Conservation (phyloP, 495 filamentous ascomycete genomes). For the Aspergillus egyptiacus region DNA sequence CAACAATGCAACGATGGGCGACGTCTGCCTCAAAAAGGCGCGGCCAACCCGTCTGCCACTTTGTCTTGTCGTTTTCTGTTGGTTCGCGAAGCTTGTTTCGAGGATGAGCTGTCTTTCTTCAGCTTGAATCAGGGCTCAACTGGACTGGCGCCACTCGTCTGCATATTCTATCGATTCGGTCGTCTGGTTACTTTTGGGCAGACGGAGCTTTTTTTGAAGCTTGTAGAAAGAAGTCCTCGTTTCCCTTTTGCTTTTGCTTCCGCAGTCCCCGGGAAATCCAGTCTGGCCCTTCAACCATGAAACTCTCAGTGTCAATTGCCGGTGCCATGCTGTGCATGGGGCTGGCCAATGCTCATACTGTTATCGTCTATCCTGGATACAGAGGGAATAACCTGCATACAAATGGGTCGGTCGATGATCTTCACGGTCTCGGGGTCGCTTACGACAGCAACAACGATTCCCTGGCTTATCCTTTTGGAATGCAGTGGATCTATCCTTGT, state of each 20-base stretch:
- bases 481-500: constrained; percentile 99
- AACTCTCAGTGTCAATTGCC: constrained; percentile 29
- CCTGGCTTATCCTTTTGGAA: constrained; percentile 71
- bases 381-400: constrained; percentile 87
- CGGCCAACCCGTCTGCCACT: constrained; percentile 23
- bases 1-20: constrained; percentile 14
- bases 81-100: constrained; percentile 25
- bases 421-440: constrained; percentile 43
- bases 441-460: constrained; percentile 34
- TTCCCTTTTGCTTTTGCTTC: constrained; percentile 1
- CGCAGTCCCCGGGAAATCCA: background rate
- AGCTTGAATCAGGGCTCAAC: constrained; percentile 8
- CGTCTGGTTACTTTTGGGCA: constrained; percentile 8
- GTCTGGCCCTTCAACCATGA: constrained; percentile 16
- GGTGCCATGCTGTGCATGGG: constrained; percentile 45
- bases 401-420: constrained; percentile 51
- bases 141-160: constrained; percentile 4
- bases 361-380: constrained; percentile 92
- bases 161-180: constrained; percentile 2
- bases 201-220: background rate
- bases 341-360: constrained; percentile 67
- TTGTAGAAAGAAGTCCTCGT: background rate
- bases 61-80: constrained; percentile 6
- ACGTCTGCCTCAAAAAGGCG: constrained; percentile 36
- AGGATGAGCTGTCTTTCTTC: too few relatives aligned